phyloP scores from a whole-genome alignment of 2,329 filamentous ascomycete species.

The Monosporascus cannonballus region DNA sequence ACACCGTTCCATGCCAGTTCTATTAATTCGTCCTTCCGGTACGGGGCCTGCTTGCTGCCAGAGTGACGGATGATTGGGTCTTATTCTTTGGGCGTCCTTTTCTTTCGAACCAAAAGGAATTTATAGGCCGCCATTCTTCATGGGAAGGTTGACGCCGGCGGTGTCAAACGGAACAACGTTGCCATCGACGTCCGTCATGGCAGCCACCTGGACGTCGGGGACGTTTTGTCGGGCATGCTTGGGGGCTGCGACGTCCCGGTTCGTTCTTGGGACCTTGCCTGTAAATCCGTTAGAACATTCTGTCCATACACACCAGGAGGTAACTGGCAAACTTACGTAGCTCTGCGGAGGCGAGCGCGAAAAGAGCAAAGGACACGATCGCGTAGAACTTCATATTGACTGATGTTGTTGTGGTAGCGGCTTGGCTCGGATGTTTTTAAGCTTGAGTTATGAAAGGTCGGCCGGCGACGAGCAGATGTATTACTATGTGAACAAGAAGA shows the following conservation, averaged over 20 bases:
- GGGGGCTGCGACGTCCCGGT: conserved; percentile 14
- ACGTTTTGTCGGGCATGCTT: conserved; percentile 11
- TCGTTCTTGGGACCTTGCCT: conserved; percentile 27
- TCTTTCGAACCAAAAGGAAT: neutral
- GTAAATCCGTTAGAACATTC: conserved; percentile 7
- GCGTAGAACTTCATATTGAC: conserved; percentile 50
- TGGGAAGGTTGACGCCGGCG: conserved; percentile 35
- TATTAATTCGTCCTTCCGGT: too few relatives aligned
- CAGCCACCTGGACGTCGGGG: conserved; percentile 30
- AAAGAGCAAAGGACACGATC: conserved; percentile 40
- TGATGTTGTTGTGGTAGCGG: conserved; percentile 14
- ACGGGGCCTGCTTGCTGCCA: too few relatives aligned
- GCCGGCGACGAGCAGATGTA: conserved; percentile 43
- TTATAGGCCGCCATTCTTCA: conserved; percentile 31
- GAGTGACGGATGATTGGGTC: too few relatives aligned
- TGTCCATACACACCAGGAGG: neutral
- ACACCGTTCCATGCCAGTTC: too few relatives aligned
- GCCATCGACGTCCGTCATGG: conserved; percentile 42
- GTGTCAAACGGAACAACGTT: conserved; percentile 40
- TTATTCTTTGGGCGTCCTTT: neutral
- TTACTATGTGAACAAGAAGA: conserved; percentile 22
- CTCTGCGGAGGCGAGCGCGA: conserved; percentile 39
- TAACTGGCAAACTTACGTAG: conserved; percentile 18
- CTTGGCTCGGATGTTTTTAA: conserved; percentile 18
- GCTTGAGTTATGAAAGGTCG: conserved; percentile 34